A percentile compares a stretch with the other conserved stretches of the same genome.
These are phyloP conservation scores for Lobulomyces angularis DNA, from an alignment of 192 early-diverging fungal genomes.

Conservation along the genomic window DNA sequence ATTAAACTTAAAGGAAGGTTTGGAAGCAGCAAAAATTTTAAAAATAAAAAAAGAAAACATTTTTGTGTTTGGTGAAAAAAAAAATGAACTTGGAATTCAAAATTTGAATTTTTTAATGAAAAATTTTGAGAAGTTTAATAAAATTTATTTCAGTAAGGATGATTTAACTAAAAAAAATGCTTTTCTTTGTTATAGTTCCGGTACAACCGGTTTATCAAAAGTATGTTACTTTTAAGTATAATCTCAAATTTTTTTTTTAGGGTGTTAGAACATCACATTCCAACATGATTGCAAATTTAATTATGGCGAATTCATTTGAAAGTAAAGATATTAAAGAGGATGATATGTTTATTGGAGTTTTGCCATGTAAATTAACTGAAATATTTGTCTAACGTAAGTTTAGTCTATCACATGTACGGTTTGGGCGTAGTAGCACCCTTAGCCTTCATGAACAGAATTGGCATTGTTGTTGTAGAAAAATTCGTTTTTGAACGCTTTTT, in stretches of 20 bases:
- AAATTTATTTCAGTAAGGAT: slow-evolving; percentile 14
- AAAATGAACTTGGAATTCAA: slow-evolving; percentile 9
- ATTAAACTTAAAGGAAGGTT: slow-evolving; percentile 9
- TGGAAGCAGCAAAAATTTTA: slow-evolving; percentile 17
- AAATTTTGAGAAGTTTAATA: slow-evolving; percentile 6
- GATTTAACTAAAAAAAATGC: slow-evolving; percentile 31
- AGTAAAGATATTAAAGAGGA: slow-evolving; percentile 10
- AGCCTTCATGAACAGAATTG: slow-evolving; percentile 18
- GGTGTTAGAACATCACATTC: slow-evolving; percentile 69
- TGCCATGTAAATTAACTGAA: no score
- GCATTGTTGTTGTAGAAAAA: slow-evolving; percentile 46
- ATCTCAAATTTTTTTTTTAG: background rate
- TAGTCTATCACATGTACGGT: slow-evolving; percentile 29
- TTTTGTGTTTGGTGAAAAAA: background rate
- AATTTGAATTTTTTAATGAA: slow-evolving; percentile 10
- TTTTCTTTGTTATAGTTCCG: slow-evolving; percentile 59
- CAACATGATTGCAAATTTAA: slow-evolving; percentile 68
- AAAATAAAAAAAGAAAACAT: slow-evolving; percentile 12
- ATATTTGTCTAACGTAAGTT: no score
- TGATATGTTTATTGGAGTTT: slow-evolving; percentile 32
- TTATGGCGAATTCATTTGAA: slow-evolving; percentile 40
- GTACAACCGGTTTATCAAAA: slow-evolving; percentile 58
- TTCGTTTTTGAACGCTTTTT: slow-evolving; percentile 54
- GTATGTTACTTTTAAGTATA: background rate
- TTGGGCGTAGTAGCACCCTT: no score